Evolutionary conservation across 768 basidiomycete genomes (phyloP), one percentile per base, ranked within the genome.

Genomic region (Grammothele lineata): DNA sequence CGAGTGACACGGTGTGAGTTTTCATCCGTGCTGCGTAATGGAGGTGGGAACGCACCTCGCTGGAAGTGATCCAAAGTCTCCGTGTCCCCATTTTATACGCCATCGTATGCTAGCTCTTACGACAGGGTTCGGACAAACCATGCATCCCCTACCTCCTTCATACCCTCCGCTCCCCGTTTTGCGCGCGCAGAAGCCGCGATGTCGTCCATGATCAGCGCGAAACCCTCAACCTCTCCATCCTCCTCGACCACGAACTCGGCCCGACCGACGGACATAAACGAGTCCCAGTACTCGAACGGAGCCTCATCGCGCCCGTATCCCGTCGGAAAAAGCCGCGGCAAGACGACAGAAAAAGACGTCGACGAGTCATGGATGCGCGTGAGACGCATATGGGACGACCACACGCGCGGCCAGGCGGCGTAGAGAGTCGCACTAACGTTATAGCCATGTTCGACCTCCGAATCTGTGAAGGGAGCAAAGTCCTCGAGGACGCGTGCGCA

Each of bases 341-440:
- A 70, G 6, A 43, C 26, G 9, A 55, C 26, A 14, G 18, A 21
- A 40, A 54, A 54, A 1, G 10, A 48, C 62, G 17, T 48, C 57
- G 14, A 34, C 44, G 40, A 68, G 40, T 3, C n/a, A 7, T 7
- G 8, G 8, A 14, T 7, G 27, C 27, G 27, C 27, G 27, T 30
- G 9, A 57, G 34, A 6, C 69, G 67, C 14, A 71, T 26, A 49
- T 76, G 73, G 14, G 68, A 63, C 0, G 63, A 56, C 66, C 65
- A 71, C n/a, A 57, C 23, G n/a, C 43, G 44, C 17, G 21, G n/a
- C 43, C 37, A 54, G n/a, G 53, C 40, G 7, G 39, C 41, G 30
- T 54, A 57, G 3, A 57, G 47, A n/a, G n/a, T n/a, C n/a, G n/a
- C n/a, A n/a, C n/a, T n/a, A n/a, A n/a, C n/a, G n/a, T n/a, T n/a